Base-by-base conservation (phyloP, 129 eudicot genomes). In the Calendula officinalis region DNA sequence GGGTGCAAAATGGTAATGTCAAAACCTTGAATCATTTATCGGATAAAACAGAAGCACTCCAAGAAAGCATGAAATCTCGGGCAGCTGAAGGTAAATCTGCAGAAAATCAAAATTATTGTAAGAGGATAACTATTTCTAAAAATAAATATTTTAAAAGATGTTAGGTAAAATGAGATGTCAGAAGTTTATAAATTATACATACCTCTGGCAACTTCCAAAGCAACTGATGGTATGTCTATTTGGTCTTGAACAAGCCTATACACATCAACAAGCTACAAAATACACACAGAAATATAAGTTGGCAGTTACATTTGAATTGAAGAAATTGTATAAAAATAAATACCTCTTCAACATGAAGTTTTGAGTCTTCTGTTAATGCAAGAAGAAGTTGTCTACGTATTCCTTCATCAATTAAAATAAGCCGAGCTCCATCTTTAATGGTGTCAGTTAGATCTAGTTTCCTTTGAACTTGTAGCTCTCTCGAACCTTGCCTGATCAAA, bases 391-490 rank as follows among this genome's bases (percentile, higher is more conserved):
- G 82, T 64, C 96, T 88, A 12, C 99, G 99, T 51, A 92, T 92
- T 56, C 95, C 95, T 83, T 79, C 99, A 80, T 92, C 99, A 61
- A 88, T 15, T 51, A 92, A 53, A 70, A 92, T 67, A 62, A 92
- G 84, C 34, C 96, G 87, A 67, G 96, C 87, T 54, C 98, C 98
- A 55, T 91, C 96, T 78, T 81, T 91, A 61, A 91, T 85, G 54
- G 98, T 91, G 83, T 92, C 99, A 34, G 99, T 92, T 49, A 92
- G 89, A 78, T 92, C 99, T 83, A 92, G 62, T 71, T 86, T 92
- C 56, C 66, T 80, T 76, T 70, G 79, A 35, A 75, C 50, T 72
- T 72, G 78, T 64, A 52, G 42, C 17, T 67, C 75, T 71, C 73
- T 76, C 9, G 83, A 68, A 62, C 60, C 68, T 77, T 55, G 72